phyloP scores from a whole-genome alignment of 2,329 filamentous ascomycete species.

The Beauveria caledonica region DNA sequence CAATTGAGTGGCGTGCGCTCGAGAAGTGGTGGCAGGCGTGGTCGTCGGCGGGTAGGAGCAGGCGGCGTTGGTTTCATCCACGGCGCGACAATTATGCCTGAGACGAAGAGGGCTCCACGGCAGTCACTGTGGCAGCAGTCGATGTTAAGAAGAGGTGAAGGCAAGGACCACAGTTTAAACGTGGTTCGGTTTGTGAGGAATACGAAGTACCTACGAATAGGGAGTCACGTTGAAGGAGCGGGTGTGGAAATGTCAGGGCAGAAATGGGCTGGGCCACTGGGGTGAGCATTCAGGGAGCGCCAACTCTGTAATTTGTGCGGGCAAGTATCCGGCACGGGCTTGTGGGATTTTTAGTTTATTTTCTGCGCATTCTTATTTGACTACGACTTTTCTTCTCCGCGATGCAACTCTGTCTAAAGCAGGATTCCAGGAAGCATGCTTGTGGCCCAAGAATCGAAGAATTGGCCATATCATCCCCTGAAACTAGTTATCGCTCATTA shows the following conservation, averaged over 20 bases:
- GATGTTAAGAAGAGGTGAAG: background rate
- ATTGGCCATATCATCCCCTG: slow-evolving; percentile 4
- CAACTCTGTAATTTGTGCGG: background rate
- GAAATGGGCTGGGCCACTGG: background rate
- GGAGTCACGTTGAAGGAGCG: background rate
- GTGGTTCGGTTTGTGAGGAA: background rate
- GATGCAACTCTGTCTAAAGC: background rate
- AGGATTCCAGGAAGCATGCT: background rate
- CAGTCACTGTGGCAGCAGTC: background rate
- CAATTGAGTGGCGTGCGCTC: slow-evolving; percentile 10
- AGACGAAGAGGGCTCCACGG: slow-evolving; percentile 5
- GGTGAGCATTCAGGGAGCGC: background rate
- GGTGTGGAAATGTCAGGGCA: background rate
- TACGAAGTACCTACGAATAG: background rate
- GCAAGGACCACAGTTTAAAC: background rate
- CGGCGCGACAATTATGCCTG: slow-evolving; percentile 3
- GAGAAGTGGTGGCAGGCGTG: background rate
- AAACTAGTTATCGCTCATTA: slow-evolving; percentile 3
- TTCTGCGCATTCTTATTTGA: too few relatives aligned
- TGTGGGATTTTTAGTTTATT: background rate
- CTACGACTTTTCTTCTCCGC: too few relatives aligned
- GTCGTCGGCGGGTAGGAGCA: slow-evolving; percentile 5
- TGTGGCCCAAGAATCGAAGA: too few relatives aligned
- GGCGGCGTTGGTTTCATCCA: slow-evolving; percentile 4
- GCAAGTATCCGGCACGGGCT: background rate